These are phyloP conservation scores for Fusarium liriodendri DNA, from an alignment of 2,329 filamentous ascomycete genomes.

Conservation along the genomic window DNA sequence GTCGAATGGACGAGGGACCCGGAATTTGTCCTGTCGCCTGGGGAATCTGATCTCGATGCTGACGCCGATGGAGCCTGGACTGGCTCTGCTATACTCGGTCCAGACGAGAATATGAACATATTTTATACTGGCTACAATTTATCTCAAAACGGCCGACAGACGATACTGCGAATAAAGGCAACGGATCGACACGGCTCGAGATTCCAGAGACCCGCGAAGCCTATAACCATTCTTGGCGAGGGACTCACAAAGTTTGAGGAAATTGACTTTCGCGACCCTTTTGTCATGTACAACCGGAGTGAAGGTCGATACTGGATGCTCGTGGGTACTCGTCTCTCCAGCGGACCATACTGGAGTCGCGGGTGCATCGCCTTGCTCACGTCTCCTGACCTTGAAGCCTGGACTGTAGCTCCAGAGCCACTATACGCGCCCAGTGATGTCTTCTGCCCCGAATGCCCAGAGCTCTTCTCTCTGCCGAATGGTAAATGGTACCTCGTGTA, in stretches of 20 bases:
- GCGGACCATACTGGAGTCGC: conserved; percentile 49
- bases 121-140: conserved; percentile 53
- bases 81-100: conserved; percentile 47
- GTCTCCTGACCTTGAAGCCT: conserved; percentile 46
- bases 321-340: conserved; percentile 48
- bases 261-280: conserved; percentile 52
- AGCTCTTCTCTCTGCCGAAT: conserved; percentile 49
- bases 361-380: conserved; percentile 52
- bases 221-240: conserved; percentile 37
- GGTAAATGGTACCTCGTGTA: conserved; percentile 52
- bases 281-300: conserved; percentile 47
- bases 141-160: conserved; percentile 45
- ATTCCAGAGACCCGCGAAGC: conserved; percentile 40
- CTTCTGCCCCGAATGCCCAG: conserved; percentile 52
- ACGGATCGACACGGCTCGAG: conserved; percentile 41
- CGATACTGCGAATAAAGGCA: conserved; percentile 45
- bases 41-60: conserved; percentile 27
- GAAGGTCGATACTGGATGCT: conserved; percentile 52
- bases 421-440: conserved; percentile 50
- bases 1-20: conserved; percentile 46
- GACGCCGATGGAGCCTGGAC: conserved; percentile 51
- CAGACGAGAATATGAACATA: conserved; percentile 48
- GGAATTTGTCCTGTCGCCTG: conserved; percentile 38
- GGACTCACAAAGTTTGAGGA: conserved; percentile 44
- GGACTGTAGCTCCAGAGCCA: conserved; percentile 46